Conservation (phyloP, 2,329 filamentous ascomycete species). For the Plectosphaerella sp. region DNA sequence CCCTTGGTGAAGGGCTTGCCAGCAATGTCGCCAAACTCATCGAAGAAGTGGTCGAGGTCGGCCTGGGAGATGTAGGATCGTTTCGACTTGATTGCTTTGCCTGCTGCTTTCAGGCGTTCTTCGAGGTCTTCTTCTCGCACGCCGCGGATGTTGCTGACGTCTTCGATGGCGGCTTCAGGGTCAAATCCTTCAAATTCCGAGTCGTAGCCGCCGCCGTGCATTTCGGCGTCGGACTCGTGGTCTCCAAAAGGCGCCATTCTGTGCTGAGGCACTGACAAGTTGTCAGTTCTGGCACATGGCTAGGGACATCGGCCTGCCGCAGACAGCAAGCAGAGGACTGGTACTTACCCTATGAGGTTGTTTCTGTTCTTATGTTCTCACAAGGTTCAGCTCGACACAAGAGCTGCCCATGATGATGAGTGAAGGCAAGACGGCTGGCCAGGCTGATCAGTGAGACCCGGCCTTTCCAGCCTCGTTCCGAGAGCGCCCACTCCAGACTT, state of each 20-base stretch:
- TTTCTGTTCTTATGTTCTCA: no score
- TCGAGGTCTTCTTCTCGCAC: neutral
- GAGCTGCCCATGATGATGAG: no score
- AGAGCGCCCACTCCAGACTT: no score
- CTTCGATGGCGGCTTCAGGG: neutral
- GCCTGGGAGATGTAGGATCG: neutral
- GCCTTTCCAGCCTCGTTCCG: no score
- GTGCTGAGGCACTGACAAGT: no score
- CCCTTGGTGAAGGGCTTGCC: neutral
- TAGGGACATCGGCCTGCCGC: no score
- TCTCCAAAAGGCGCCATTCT: neutral
- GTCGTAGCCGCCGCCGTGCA: neutral
- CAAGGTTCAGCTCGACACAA: no score
- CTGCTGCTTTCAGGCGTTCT: neutral
- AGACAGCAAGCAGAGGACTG: no score
- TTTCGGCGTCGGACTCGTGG: neutral
- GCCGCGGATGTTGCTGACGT: neutral
- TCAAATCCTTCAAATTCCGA: neutral
- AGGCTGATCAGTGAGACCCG: no score
- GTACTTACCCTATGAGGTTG: no score
- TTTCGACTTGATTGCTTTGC: neutral
- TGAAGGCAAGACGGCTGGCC: no score
- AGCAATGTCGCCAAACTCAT: neutral
- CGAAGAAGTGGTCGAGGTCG: neutral
- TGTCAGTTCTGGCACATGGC: no score